Conservation (phyloP, 1,139 yeast genomes). For the Diutina mesorugosa region DNA sequence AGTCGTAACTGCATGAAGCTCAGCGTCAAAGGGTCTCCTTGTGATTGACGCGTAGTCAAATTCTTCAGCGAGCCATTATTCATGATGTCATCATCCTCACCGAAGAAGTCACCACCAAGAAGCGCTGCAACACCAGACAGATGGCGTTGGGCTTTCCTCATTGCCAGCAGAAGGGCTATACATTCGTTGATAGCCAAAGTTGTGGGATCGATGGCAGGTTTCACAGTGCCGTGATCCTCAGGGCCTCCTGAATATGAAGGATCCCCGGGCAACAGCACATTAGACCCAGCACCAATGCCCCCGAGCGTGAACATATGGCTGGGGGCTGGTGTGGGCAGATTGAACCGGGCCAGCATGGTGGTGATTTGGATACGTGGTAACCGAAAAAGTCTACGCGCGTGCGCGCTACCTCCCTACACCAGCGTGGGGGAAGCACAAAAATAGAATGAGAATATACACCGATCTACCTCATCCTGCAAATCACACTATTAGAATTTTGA, state of each 20-base stretch:
- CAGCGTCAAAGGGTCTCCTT: slow-evolving; percentile 56
- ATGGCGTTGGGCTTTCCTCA: slow-evolving; percentile 80
- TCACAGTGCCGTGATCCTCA: background rate
- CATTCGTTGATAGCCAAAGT: slow-evolving; percentile 85
- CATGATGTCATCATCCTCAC: slow-evolving; percentile 13
- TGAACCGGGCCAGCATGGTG: background rate
- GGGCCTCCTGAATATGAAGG: background rate
- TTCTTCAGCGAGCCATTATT: slow-evolving; percentile 12
- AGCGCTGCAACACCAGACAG: slow-evolving; percentile 84
- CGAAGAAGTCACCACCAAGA: slow-evolving; percentile 45
- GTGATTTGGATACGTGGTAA: background rate
- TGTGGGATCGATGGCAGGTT: slow-evolving; percentile 51
- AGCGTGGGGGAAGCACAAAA: background rate
- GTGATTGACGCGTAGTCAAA: slow-evolving; percentile 4
- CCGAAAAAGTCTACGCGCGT: background rate
- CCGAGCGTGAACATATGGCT: slow-evolving; percentile 1
- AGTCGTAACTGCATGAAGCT: slow-evolving; percentile 72
- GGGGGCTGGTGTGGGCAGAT: background rate
- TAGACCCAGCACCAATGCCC: background rate
- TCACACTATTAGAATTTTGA: no score
- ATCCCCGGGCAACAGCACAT: background rate
- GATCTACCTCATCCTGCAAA: no score
- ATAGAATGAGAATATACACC: no score
- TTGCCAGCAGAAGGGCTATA: slow-evolving; percentile 73
- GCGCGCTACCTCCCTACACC: background rate